A percentile compares a stretch with the other conserved stretches of the same genome.
These are phyloP conservation scores for Vitis amurensis DNA, from an alignment of 164 flowering plant genomes.

Conservation along the genomic window DNA sequence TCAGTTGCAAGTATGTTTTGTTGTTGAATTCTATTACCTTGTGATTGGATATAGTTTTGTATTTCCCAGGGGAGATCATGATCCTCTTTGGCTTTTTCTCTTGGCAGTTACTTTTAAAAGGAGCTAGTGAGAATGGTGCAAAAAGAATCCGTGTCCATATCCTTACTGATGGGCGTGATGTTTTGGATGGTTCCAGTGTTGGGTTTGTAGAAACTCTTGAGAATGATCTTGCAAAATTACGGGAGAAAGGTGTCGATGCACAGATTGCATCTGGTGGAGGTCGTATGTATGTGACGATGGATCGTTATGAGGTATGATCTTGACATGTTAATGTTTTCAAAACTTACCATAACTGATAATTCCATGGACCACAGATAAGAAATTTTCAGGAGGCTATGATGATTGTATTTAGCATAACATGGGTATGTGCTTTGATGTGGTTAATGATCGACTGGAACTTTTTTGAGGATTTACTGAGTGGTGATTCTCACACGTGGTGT, in stretches of 20 bases:
- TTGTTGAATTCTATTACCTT: neutral
- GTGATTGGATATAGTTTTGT: neutral
- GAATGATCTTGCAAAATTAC: constrained; percentile 67
- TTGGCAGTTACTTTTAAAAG: constrained; percentile 78
- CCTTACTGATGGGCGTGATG: constrained; percentile 98
- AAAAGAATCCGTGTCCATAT: constrained; percentile 91
- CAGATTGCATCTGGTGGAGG: constrained; percentile 98
- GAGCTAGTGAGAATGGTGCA: constrained; percentile 82
- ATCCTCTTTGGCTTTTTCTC: neutral
- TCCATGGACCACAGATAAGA: too few species aligned
- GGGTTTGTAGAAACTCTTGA: constrained; percentile 91
- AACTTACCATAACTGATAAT: neutral
- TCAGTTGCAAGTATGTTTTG: constrained; percentile 67
- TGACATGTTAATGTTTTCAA: neutral
- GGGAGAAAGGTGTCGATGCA: constrained; percentile 88
- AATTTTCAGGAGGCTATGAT: neutral
- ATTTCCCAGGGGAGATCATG: neutral
- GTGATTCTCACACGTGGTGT: too few species aligned
- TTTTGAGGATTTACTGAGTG: too few species aligned
- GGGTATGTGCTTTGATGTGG: too few species aligned
- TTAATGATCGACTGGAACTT: too few species aligned
- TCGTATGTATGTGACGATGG: constrained; percentile 98
- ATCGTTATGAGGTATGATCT: constrained; percentile 83
- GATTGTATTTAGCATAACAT: too few species aligned
- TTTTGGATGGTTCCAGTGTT: constrained; percentile 90